phyloP scores from a whole-genome alignment of 1,284 basidiomycete species.

The Puccinia polysora region DNA sequence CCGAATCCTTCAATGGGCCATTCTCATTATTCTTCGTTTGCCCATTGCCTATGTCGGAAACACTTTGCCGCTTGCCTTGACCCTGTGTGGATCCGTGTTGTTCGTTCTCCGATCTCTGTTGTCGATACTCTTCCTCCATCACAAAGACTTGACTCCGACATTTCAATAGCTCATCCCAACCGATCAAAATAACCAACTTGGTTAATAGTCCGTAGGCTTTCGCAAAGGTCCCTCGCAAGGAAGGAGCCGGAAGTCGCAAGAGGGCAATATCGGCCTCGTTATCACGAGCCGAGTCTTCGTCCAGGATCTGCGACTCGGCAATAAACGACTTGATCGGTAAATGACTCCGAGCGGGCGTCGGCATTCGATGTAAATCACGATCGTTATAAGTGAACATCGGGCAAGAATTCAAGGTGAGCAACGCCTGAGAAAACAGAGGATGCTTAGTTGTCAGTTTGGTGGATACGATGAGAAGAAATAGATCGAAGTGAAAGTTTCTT shows the following conservation, averaged over 20 bases:
- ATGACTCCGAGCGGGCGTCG: constrained; percentile 75
- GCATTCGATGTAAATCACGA: constrained; percentile 82
- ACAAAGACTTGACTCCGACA: constrained; percentile 92
- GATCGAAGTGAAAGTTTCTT: constrained; percentile 25
- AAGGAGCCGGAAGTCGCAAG: constrained; percentile 85
- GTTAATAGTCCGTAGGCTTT: constrained; percentile 87
- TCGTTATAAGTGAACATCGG: constrained; percentile 99
- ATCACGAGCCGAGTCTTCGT: constrained; percentile 64
- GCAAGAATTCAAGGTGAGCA: constrained; percentile 94
- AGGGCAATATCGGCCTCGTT: constrained; percentile 93
- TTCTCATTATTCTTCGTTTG: neutral
- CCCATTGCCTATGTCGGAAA: constrained; percentile 1
- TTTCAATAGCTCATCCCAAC: constrained; percentile 97
- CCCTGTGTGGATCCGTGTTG: constrained; percentile 58
- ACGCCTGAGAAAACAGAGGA: constrained; percentile 57
- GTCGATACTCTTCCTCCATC: constrained; percentile 97
- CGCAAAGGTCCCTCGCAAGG: constrained; percentile 89
- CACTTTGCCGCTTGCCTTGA: constrained; percentile 57
- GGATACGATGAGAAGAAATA: neutral
- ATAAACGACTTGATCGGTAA: constrained; percentile 81
- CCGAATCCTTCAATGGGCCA: neutral
- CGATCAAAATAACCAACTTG: constrained; percentile 82
- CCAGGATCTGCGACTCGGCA: constrained; percentile 63
- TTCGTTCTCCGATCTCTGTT: constrained; percentile 55
- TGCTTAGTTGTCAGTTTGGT: neutral